phyloP scores from a whole-genome alignment of 2,329 filamentous ascomycete genomes.

The Erysiphe pulchra region DNA sequence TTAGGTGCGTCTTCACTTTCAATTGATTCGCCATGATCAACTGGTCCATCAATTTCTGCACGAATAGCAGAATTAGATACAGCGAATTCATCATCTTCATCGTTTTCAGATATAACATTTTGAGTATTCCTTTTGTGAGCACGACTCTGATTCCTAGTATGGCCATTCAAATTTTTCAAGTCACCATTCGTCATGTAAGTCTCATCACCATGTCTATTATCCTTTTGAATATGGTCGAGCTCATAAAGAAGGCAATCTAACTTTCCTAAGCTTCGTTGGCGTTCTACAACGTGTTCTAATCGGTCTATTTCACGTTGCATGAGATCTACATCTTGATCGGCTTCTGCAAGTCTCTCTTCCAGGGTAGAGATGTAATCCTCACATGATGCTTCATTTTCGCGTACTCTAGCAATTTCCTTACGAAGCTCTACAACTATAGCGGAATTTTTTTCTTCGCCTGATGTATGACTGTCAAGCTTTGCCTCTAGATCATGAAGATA shows the following conservation, averaged over 20 bases:
- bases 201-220: constrained; percentile 21
- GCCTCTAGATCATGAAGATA: constrained; percentile 82
- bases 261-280: constrained; percentile 83
- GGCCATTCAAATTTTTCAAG: constrained; percentile 21
- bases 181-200: constrained; percentile 17
- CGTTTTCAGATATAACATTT: constrained; percentile 27
- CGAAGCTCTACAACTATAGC: constrained; percentile 66
- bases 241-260: constrained; percentile 82
- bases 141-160: constrained; percentile 27
- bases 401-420: constrained; percentile 67
- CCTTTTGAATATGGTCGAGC: constrained; percentile 50
- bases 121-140: constrained; percentile 26
- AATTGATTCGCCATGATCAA: constrained; percentile 13
- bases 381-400: constrained; percentile 70
- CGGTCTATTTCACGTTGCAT: constrained; percentile 95
- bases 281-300: constrained; percentile 81
- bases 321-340: constrained; percentile 82
- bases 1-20: constrained; percentile 14
- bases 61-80: constrained; percentile 3
- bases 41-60: constrained; percentile 11
- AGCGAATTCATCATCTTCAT: constrained; percentile 6
- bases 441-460: constrained; percentile 78
- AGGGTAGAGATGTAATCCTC: constrained; percentile 96
- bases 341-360: constrained; percentile 82
- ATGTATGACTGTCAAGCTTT: constrained; percentile 72